Conservation (phyloP, 495 filamentous ascomycete genomes). For the Lophiostoma macrostomum region DNA sequence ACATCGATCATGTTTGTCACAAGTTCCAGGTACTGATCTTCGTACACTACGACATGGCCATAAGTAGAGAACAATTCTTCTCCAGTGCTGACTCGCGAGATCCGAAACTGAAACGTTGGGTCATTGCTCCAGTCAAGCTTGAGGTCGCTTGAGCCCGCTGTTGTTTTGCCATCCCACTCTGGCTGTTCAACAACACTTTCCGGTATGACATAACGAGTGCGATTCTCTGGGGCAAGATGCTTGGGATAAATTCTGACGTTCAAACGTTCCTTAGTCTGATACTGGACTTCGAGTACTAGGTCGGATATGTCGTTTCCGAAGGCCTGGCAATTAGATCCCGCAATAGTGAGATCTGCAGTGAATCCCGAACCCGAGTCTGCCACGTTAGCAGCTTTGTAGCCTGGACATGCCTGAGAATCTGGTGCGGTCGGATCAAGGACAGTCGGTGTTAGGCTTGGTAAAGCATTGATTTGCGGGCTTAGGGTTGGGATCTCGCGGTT, state of each 20-base stretch:
- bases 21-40: conserved; percentile 64
- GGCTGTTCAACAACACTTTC: too few relatives aligned
- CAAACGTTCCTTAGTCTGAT: conserved; percentile 32
- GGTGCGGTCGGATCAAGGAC: conserved; percentile 26
- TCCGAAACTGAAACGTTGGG: conserved; percentile 57
- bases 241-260: conserved; percentile 32
- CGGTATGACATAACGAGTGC: too few relatives aligned
- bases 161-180: conserved; percentile 18
- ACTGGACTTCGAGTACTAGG: conserved; percentile 25
- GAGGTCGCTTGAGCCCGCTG: conserved; percentile 15
- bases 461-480: conserved; percentile 5
- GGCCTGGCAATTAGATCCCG: conserved; percentile 23
- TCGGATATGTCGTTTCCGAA: conserved; percentile 32
- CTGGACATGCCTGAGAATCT: conserved; percentile 29
- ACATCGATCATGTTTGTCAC: conserved; percentile 45
- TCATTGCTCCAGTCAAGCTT: conserved; percentile 51
- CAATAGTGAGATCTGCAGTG: conserved; percentile 29
- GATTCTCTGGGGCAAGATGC: too few relatives aligned
- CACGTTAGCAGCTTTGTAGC: conserved; percentile 26
- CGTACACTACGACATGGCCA: conserved; percentile 54
- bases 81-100: conserved; percentile 52
- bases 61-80: conserved; percentile 56
- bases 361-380: conserved; percentile 14
- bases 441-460: conserved; percentile 26
- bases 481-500: conserved; percentile 2